A percentile compares a stretch with the other conserved stretches of the same genome.
phyloP scores from a whole-genome alignment of 257 asterid genomes.

The Plantago major region DNA sequence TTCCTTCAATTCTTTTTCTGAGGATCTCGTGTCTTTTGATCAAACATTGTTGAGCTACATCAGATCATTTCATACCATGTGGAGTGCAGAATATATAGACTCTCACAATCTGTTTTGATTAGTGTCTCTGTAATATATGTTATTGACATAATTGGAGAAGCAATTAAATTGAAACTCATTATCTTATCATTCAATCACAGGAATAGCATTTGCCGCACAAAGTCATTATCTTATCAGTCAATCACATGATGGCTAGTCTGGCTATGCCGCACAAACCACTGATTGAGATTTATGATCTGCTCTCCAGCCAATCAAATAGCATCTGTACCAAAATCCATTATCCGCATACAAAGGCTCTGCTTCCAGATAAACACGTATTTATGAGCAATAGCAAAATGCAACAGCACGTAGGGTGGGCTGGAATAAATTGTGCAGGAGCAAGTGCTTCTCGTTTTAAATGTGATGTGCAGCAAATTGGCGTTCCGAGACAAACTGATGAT shows the following conservation, averaged over 20 bases:
- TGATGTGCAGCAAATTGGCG: constrained; percentile 36
- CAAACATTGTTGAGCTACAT: too few species aligned
- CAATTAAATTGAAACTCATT: not conserved
- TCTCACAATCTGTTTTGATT: not conserved
- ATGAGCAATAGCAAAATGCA: constrained; percentile 22
- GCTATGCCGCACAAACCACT: constrained; percentile 35
- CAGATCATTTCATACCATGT: too few species aligned
- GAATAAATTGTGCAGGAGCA: constrained; percentile 26
- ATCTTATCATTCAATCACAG: constrained; percentile 10
- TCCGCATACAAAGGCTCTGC: constrained; percentile 20
- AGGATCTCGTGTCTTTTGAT: too few species aligned
- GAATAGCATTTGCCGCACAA: too few species aligned
- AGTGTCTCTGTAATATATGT: constrained; percentile 10
- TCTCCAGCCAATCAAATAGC: constrained; percentile 30
- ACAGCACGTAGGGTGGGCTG: constrained; percentile 21
- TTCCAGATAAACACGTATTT: constrained; percentile 23
- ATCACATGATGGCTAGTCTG: constrained; percentile 33
- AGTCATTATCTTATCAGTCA: constrained; percentile 6
- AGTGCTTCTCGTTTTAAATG: constrained; percentile 23
- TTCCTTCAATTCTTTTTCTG: too few species aligned
- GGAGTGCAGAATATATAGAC: not conserved
- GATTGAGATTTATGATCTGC: constrained; percentile 36
- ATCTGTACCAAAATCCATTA: constrained; percentile 17
- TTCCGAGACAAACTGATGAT: constrained; percentile 24
- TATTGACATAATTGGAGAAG: constrained; percentile 11